Evolutionary conservation across 257 asterid species (phyloP).

Genomic region (Haberlea rhodopensis): DNA sequence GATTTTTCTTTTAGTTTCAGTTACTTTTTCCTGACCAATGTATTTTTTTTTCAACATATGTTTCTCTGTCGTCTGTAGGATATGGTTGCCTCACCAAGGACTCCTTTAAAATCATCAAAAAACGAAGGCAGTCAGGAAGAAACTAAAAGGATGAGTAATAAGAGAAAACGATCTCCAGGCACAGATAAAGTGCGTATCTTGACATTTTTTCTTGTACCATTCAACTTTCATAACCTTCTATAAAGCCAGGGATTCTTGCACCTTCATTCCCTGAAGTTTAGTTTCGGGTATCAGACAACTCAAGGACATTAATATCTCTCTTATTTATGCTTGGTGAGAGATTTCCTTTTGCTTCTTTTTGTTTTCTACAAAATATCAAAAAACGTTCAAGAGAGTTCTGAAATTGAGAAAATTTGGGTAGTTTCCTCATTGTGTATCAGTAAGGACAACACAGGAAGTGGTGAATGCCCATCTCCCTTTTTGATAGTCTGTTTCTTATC

Average conservation of each 20-base stretch:
- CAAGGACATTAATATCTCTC: neutral
- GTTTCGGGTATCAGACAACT: slow-evolving; percentile 12
- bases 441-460: slow-evolving; percentile 5
- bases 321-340: slow-evolving; percentile 5
- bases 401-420: neutral
- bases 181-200: slow-evolving; percentile 47
- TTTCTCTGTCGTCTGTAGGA: slow-evolving; percentile 35
- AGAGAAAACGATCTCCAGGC: slow-evolving; percentile 65
- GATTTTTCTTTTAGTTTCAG: slow-evolving; percentile 19
- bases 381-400: neutral
- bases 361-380: neutral
- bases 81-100: slow-evolving; percentile 41
- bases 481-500: neutral
- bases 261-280: slow-evolving; percentile 18
- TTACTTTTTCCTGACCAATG: slow-evolving; percentile 16
- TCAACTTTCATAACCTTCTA: slow-evolving; percentile 19
- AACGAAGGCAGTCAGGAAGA: slow-evolving; percentile 50
- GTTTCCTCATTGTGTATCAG: neutral
- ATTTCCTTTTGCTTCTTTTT: neutral
- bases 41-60: slow-evolving; percentile 14
- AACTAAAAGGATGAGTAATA: slow-evolving; percentile 43
- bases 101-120: slow-evolving; percentile 49
- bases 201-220: neutral
- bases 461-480: slow-evolving; percentile 3
- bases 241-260: slow-evolving; percentile 10